These are phyloP conservation scores for Blastomyces silverae DNA, from an alignment of 2,329 filamentous ascomycete genomes.

Conservation along the genomic window DNA sequence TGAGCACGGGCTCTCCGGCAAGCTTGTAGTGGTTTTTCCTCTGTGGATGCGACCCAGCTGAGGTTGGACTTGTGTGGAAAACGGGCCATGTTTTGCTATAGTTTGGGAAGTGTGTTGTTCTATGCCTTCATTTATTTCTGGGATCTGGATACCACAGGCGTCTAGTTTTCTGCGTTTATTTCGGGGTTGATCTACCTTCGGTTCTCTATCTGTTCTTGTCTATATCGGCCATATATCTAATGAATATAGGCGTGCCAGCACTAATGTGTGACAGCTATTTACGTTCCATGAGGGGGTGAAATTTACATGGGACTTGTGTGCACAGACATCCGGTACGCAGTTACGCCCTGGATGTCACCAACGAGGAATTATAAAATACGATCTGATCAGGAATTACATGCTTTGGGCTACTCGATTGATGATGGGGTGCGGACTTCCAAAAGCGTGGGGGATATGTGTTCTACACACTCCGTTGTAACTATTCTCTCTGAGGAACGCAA, in stretches of 20 bases:
- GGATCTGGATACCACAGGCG: not conserved
- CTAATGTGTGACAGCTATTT: not conserved
- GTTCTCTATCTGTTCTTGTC: not conserved
- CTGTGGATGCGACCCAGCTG: not conserved
- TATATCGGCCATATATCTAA: not conserved
- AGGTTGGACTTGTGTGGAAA: not conserved
- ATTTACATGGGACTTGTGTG: not conserved
- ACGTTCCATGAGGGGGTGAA: not conserved
- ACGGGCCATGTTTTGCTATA: not conserved
- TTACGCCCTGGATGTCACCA: not conserved
- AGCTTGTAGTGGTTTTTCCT: constrained; percentile 8
- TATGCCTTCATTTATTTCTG: not conserved
- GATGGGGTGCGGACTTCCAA: not conserved
- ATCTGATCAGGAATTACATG: not conserved
- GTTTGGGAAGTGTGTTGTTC: not conserved
- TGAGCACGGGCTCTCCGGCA: constrained; percentile 33
- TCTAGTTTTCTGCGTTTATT: not conserved
- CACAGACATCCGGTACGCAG: not conserved
- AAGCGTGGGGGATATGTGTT: not conserved
- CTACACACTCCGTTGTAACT: not conserved
- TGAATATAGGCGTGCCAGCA: not conserved
- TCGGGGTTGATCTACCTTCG: not conserved
- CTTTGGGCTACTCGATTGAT: not conserved
- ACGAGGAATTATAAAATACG: not conserved
- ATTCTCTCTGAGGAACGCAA: not conserved